Base-by-base conservation (phyloP, 371 early-diverging fungal genomes). In the Mucor piriformis region DNA sequence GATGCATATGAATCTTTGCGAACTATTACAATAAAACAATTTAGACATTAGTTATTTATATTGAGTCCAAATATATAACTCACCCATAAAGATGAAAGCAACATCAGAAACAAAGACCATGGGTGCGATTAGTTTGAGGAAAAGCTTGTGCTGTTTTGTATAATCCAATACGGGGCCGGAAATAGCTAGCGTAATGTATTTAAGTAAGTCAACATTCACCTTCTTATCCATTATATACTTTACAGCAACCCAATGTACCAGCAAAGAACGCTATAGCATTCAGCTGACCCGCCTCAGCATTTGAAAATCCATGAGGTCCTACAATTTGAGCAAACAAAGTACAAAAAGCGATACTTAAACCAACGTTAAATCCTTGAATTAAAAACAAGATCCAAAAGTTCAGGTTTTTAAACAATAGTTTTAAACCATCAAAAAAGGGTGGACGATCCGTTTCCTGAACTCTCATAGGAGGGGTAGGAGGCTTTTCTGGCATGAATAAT, bases 221-320 rank as follows among this genome's bases (percentile, higher is more conserved):
- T n/a, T n/a, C n/a, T n/a, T n/a, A n/a, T n/a, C n/a, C n/a, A n/a
- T n/a, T n/a, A n/a, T n/a, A n/a, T n/a, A 1, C 38, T 1, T 69
- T 58, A 76, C 76, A 65, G 51, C 76, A 72, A 11, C 76, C 76
- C 10, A 72, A 42, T 10, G 70, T 72, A 25, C 76, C 76, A 25
- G 72, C 65, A 46, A 76, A 54, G 37, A 72, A 66, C 3, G 63
- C 70, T 23, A 72, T 37, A n/a, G 72, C 72, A 54, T 69, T 70
- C 27, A 72, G 29, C 27, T 62, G 61, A 10, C 82, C 82, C 33
- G 75, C 81, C 12, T 81, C 67, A 2, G 61, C 60, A 57, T 80
- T 73, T 5, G 81, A 68, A 53, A 82, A 85, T 21, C 85, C 85
- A 66, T 81, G 79, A 3, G 85, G 85, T 12, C 67, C 57, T 20